Evolutionary conservation across 768 basidiomycete genomes (phyloP).

Genomic region (Phaffia australis): DNA sequence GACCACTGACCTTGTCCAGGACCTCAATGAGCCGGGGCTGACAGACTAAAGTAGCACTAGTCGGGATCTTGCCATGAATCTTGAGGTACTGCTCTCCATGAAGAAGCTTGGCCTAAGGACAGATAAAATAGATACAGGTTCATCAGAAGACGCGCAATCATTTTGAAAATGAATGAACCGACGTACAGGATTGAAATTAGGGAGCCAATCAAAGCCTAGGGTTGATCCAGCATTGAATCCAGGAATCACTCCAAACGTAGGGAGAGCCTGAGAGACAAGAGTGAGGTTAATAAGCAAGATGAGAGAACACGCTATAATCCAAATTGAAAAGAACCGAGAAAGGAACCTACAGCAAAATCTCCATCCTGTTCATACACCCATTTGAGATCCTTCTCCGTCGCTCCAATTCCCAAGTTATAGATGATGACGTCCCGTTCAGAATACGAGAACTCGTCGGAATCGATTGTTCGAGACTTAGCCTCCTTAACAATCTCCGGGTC

Average conservation of each 20-base stretch:
- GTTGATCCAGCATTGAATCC: conserved; percentile 59
- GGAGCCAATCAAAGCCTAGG: conserved; percentile 57
- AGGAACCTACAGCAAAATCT: conserved; percentile 47
- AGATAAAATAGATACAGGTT: not conserved
- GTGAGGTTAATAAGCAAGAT: not conserved
- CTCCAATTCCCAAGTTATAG: conserved; percentile 91
- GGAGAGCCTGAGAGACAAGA: conserved; percentile 47
- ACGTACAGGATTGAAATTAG: conserved; percentile 69
- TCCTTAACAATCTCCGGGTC: conserved; percentile 72
- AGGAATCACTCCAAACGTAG: conserved; percentile 91
- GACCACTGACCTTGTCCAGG: conserved; percentile 38
- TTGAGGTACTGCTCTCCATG: conserved; percentile 94
- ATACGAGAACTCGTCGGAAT: conserved; percentile 56
- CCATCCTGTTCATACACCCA: conserved; percentile 87
- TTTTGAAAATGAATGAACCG: conserved; percentile 30
- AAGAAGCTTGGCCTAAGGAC: conserved; percentile 70
- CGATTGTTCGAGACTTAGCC: conserved; percentile 54
- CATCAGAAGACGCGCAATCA: conserved; percentile 3
- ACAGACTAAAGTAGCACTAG: conserved; percentile 65
- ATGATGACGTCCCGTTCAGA: conserved; percentile 83
- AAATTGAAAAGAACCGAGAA: not conserved
- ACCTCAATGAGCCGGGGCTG: conserved; percentile 53
- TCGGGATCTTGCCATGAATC: conserved; percentile 72
- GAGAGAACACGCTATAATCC: no score
- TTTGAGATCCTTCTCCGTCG: conserved; percentile 79